Base-by-base conservation (phyloP, 2,329 filamentous ascomycete species). In the Epichloe elymi region DNA sequence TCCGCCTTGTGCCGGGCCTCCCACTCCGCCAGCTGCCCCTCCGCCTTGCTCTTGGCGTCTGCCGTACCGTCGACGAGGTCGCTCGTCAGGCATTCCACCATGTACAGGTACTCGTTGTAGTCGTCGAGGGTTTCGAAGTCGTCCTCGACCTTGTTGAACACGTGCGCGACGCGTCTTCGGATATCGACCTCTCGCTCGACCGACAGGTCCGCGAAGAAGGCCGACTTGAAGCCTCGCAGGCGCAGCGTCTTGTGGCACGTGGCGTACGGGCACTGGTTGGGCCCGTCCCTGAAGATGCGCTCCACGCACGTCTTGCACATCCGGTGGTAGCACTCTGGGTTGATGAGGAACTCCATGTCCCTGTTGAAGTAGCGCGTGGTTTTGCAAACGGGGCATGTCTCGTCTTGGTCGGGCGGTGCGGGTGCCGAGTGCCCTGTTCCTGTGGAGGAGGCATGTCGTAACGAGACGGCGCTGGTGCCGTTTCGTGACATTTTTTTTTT, bases 301-400 rank as follows among this genome's bases (percentile, higher is more conserved):
- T 91, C 86, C 41, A 97, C 90, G 72, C 93, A 98, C 52, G 87
- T 90, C 66, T 88, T 85, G 74, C 93, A 98, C 88, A 98, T 97
- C 59, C 88, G 88, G 75, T 98, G 93, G 74, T 98, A 98, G 78
- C 93, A 98, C 74, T 95, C 89, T 8, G 91, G 88, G 67, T 97
- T 96, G 72, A 98, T 90, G 60, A 93, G 85, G 71, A 98, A 97
- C 57, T 85, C 79, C 79, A 98, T 90, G 71, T 89, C 85, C 54
- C 83, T 83, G 74, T 96, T 96, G 62, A 97, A 85, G 74, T 97
- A 97, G 57, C 89, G 87, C 54, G 87, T 88, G 53, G 89, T 94
- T 71, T 96, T 96, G 85, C 93, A 98, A 59, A 97, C 88, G 52
- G 91, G 93, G 71, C 93, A 98, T 64, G 90, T 86, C 69, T 96